Percentiles rank a stretch among this genome's conserved stretches.
phyloP scores from a whole-genome alignment of 257 asterid species.

The Echites panduratus region DNA sequence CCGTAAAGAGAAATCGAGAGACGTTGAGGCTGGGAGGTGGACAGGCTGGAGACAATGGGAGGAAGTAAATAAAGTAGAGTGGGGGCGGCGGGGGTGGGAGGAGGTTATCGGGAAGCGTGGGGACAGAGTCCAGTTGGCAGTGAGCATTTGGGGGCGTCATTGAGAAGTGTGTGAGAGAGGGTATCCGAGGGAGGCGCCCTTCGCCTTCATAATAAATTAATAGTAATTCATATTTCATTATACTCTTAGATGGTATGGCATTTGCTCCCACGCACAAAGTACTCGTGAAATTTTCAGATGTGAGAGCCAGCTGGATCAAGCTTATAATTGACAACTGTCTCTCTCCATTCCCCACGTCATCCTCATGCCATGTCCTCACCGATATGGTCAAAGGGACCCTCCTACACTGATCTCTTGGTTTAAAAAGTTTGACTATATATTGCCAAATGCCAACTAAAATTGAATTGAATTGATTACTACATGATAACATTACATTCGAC shows the following conservation, averaged over 20 bases:
- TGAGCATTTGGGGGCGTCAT: slow-evolving; percentile 4
- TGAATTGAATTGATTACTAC: too few species aligned
- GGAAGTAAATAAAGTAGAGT: not conserved
- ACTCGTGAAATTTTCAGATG: slow-evolving; percentile 21
- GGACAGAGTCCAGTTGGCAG: slow-evolving; percentile 21
- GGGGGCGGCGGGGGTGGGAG: too few species aligned
- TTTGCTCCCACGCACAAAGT: slow-evolving; percentile 9
- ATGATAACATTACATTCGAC: too few species aligned
- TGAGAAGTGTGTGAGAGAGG: slow-evolving; percentile 17
- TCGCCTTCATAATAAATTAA: too few species aligned
- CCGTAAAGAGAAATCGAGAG: not conserved
- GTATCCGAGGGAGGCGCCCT: slow-evolving; percentile 19
- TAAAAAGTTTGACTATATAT: too few species aligned
- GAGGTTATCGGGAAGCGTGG: slow-evolving; percentile 21
- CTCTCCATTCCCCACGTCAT: not conserved
- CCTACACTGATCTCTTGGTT: too few species aligned
- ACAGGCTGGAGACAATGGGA: slow-evolving; percentile 28
- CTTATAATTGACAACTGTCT: slow-evolving; percentile 21
- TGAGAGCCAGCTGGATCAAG: slow-evolving; percentile 27
- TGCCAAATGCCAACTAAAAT: too few species aligned
- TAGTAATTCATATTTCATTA: too few species aligned
- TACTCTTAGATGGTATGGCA: too few species aligned
- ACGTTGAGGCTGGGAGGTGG: slow-evolving; percentile 5
- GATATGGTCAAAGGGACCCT: too few species aligned
- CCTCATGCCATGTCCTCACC: not conserved